Percentiles rank a stretch among this genome's conserved stretches.
Evolutionary conservation across 306 rosid genomes (phyloP).

Genomic region (Lupinus albus): DNA sequence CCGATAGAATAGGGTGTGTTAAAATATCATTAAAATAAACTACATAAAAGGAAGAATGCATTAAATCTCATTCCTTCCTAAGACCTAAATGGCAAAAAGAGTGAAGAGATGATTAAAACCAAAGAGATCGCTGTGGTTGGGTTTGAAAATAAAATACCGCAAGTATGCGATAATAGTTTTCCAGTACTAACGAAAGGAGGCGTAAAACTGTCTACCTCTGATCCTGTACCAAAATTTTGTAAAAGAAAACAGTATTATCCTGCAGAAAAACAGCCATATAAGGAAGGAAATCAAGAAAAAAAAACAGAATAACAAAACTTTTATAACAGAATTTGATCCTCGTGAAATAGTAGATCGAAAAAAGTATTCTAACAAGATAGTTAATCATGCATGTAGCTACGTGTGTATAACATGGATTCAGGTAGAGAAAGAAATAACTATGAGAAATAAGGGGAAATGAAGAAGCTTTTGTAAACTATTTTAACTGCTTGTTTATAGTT

Average conservation of each 20-base stretch:
- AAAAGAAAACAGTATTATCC: not conserved
- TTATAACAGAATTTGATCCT: too few relatives aligned
- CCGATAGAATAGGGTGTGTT: too few relatives aligned
- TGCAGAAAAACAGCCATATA: not conserved
- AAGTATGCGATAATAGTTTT: conserved; percentile 16
- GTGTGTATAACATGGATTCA: not conserved
- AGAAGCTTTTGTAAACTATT: too few relatives aligned
- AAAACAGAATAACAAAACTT: too few relatives aligned
- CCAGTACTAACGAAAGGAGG: not conserved
- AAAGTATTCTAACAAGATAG: too few relatives aligned
- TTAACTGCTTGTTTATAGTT: too few relatives aligned
- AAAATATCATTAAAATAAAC: too few relatives aligned
- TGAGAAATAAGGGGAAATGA: not conserved
- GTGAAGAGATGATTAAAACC: not conserved
- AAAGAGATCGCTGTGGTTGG: not conserved
- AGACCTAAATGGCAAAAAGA: too few relatives aligned
- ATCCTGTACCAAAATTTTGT: not conserved
- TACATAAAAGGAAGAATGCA: too few relatives aligned
- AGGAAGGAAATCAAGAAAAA: not conserved
- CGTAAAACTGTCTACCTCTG: not conserved
- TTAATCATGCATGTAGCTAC: not conserved
- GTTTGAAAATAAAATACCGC: not conserved
- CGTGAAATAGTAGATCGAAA: too few relatives aligned
- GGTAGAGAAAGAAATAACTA: too few relatives aligned
- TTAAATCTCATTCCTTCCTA: too few relatives aligned